These are phyloP conservation scores for Solanum virginianum DNA, from an alignment of 257 asterid species.

Conservation along the genomic window DNA sequence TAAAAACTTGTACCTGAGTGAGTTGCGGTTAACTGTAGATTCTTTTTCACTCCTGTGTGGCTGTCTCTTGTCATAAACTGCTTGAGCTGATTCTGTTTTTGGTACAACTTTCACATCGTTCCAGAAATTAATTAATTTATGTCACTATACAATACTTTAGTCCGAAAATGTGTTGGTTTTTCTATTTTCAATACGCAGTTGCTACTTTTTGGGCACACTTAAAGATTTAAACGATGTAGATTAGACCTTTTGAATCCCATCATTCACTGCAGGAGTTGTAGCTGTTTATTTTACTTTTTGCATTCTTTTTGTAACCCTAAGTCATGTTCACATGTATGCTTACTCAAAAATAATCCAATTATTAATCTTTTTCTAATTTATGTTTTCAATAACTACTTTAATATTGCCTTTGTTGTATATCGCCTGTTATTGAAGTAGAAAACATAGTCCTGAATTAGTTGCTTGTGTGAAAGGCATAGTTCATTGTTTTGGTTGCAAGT, in stretches of 20 bases:
- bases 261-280: not conserved
- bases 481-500: not conserved
- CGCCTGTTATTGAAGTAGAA: not conserved
- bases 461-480: not conserved
- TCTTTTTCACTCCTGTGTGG: not conserved
- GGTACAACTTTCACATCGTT: not conserved
- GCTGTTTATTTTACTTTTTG: not conserved
- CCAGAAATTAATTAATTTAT: not conserved
- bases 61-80: not conserved
- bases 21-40: not conserved
- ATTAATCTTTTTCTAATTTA: not conserved
- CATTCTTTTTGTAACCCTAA: not conserved
- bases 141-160: not conserved
- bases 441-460: not conserved
- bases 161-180: not conserved
- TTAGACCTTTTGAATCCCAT: not conserved
- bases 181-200: not conserved
- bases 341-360: not conserved
- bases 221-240: not conserved
- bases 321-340: not conserved
- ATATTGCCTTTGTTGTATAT: not conserved
- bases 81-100: not conserved
- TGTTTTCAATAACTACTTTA: not conserved
- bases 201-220: not conserved
- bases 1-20: not conserved